Base-by-base conservation (phyloP, 2,329 filamentous ascomycete genomes). In the Dryadomyces quercus-mongolicae region DNA sequence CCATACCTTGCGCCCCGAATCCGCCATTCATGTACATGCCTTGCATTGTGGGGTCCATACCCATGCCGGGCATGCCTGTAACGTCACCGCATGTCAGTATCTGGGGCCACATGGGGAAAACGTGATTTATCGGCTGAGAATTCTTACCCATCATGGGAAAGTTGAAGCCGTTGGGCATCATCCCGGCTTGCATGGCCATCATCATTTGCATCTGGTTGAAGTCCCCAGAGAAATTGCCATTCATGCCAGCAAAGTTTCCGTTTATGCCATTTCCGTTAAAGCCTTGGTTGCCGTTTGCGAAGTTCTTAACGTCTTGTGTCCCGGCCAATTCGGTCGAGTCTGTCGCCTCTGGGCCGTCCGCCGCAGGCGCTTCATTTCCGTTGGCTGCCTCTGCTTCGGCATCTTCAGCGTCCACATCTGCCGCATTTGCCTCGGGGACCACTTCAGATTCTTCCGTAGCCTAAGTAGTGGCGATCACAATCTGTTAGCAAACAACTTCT, bases 81-180 rank as follows among this genome's bases (percentile, higher is more conserved):
- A 6, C 36, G 16, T 12, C 2, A 31, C 16, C n/a, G 13, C n/a
- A 20, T 21, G 46, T 48, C 21, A 48, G 46, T 7, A n/a, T 31
- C 10, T 4, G 12, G 9, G n/a, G 21, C 16, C 6, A 13, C 25
- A 31, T 31, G 25, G 25, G 4, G 34, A 47, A 18, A 2, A 38
- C 10, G 2, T 15, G 16, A 1, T 16, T 6, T 25, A 13, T 36
- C 10, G 2, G 7, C 10, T 20, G 15, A 16, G 9, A 22, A 6
- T 5, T 76, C 87, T 66, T 80, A 96, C 91, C 87, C 87, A 96
- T 95, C 82, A 92, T 89, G 53, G 85, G 76, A 64, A 84, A 84
- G 57, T 71, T 72, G 55, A 82, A 83, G 2, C 70, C 70, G 60
- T 71, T 74, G 34, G 73, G 67, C 47, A 72, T 73, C 77, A 84